Percentiles rank a stretch among this genome's conserved stretches.
phyloP scores from a whole-genome alignment of 1,139 yeast species.

The Taphrina betulina region DNA sequence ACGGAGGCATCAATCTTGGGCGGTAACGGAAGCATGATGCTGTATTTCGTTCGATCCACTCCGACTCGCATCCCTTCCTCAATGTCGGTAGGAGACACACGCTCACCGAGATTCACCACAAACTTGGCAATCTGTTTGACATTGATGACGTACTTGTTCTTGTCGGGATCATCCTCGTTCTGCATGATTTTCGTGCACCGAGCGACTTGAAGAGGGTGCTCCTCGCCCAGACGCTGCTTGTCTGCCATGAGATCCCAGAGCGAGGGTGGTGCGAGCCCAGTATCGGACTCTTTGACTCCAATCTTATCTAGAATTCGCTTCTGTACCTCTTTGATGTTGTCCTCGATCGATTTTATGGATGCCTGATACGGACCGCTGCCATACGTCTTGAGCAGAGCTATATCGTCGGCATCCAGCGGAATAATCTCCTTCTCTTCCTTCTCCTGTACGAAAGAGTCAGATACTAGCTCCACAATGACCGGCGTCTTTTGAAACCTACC shows the following conservation, averaged over 20 bases:
- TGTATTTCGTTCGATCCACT: constrained; percentile 94
- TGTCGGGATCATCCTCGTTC: constrained; percentile 60
- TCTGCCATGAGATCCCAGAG: constrained; percentile 98
- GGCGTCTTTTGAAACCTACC: background rate
- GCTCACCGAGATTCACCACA: constrained; percentile 88
- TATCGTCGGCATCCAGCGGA: constrained; percentile 93
- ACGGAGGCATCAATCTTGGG: constrained; percentile 97
- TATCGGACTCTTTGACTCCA: constrained; percentile 78
- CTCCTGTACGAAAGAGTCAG: too few relatives aligned
- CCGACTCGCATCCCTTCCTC: constrained; percentile 99
- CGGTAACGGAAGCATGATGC: constrained; percentile 93
- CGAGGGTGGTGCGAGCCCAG: constrained; percentile 93
- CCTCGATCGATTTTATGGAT: constrained; percentile 74
- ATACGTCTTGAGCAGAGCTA: constrained; percentile 91
- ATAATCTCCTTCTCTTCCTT: constrained; percentile 70
- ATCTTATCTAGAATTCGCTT: constrained; percentile 86
- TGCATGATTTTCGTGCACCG: constrained; percentile 96
- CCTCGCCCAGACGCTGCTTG: constrained; percentile 86
- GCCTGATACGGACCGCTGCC: constrained; percentile 96
- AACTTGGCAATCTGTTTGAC: constrained; percentile 97
- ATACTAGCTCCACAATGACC: constrained; percentile 69
- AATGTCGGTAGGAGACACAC: constrained; percentile 96
- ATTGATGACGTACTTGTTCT: constrained; percentile 89
- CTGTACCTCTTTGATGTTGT: constrained; percentile 79
- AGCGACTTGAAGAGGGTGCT: constrained; percentile 96